Conservation (phyloP, 2,329 filamentous ascomycete species). For the Colletotrichum musicola region DNA sequence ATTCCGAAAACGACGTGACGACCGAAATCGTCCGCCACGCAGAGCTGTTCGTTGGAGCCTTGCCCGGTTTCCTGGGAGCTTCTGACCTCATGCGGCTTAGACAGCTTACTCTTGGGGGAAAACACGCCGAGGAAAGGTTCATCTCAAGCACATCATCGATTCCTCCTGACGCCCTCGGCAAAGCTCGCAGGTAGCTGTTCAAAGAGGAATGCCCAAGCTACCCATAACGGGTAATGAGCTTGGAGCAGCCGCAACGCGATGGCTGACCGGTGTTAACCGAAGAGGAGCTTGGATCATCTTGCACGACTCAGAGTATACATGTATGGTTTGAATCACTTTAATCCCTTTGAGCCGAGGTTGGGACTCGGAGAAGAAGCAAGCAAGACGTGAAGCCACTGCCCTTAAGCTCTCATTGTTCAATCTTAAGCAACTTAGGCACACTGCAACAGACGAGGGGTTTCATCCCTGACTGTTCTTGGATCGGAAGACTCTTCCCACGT, state of each 20-base stretch:
- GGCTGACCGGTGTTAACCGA: not conserved
- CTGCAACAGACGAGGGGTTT: no score
- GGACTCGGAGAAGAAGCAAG: no score
- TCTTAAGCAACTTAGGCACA: no score
- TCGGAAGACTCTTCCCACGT: not conserved
- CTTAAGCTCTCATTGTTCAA: no score
- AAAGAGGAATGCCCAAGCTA: not conserved
- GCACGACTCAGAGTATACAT: not conserved
- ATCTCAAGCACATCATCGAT: not conserved
- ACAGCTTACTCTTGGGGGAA: not conserved
- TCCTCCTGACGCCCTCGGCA: not conserved
- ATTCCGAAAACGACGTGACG: conserved; percentile 17
- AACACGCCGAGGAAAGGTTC: not conserved
- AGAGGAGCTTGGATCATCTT: not conserved
- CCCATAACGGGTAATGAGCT: not conserved
- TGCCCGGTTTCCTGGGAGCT: not conserved
- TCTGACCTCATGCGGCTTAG: not conserved
- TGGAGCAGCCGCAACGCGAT: not conserved
- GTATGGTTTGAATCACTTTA: not conserved
- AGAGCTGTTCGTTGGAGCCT: not conserved
- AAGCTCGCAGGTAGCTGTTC: not conserved
- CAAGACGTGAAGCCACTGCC: no score
- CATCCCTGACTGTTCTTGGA: no score
- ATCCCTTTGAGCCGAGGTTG: no score
- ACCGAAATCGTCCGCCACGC: not conserved